A percentile compares a stretch with the other conserved stretches of the same genome.
Conservation (phyloP, 768 basidiomycete species). For the Clathrus columnatus region DNA sequence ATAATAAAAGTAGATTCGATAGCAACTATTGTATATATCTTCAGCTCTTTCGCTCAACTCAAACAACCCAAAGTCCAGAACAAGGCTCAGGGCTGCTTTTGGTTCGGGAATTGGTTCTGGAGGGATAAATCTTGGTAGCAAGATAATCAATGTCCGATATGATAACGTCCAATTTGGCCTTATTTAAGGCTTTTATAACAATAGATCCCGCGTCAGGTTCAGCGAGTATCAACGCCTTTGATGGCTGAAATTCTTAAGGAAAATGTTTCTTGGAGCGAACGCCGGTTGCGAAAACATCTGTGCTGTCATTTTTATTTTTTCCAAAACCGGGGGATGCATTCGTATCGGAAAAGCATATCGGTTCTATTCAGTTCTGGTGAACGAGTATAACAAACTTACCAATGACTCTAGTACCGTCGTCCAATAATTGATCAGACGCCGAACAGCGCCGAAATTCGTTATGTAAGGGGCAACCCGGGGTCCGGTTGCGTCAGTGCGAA, state of each 20-base stretch:
- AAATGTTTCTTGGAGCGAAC: constrained; percentile 25
- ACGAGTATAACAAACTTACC: no score
- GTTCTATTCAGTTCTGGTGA: no score
- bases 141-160: constrained; percentile 33
- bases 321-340: constrained; percentile 40
- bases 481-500: no score
- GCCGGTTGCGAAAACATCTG: constrained; percentile 33
- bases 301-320: constrained; percentile 16
- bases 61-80: constrained; percentile 28
- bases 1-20: constrained; percentile 34
- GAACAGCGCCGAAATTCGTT: no score
- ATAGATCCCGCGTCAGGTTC: constrained; percentile 27
- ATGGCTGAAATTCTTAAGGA: constrained; percentile 29
- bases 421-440: no score
- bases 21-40: constrained; percentile 38
- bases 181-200: constrained; percentile 28
- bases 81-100: not conserved
- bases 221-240: constrained; percentile 28
- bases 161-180: constrained; percentile 25
- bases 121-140: constrained; percentile 28
- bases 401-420: no score
- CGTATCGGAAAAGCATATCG: no score
- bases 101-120: not conserved
- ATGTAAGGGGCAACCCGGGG: no score
- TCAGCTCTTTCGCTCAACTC: constrained; percentile 30